Evolutionary conservation across 345 rosid genomes (phyloP), one percentile per base, ranked within the genome.

Genomic region (Gossypium ekmanianum): DNA sequence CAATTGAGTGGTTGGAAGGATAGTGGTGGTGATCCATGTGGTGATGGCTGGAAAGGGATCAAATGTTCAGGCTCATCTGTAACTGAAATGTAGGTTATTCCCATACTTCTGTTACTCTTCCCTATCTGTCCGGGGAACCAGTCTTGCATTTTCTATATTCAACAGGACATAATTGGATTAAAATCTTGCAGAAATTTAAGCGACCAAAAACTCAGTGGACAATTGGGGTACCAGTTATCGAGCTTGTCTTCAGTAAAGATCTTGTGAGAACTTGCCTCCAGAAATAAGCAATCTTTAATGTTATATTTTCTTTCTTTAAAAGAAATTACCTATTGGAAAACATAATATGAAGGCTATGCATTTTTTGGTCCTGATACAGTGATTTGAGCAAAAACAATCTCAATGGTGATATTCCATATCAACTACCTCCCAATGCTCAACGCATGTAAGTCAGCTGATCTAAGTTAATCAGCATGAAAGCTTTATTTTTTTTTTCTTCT

Each of bases 371-470:
- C 81, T 89, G 87, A 88, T 81, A 87, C 86, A 91, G 97, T 83
- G 97, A 93, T 80, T 70, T 93, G 85, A 93, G 99, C 90, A 76
- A 88, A 80, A 93, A 95, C 93, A 91, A 93, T 75, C 88, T 95
- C 77, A 80, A 84, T 55, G 89, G 86, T 73, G 86, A 89, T 74
- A 84, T 91, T 82, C 99, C 99, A 4, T 95, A 93, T 71, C 99
- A 95, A 82, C 93, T 95, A 75, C 99, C 99, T 80, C 94, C 94
- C 22, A 89, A 85, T 70, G 80, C 84, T 64, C 73, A 22, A 76
- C 69, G 86, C 77, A 64, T 95, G 99, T 93, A 85, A 88, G 96
- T 76, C 47, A 61, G 16, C 16, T 48, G 27, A 70, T 16, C 61
- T 27, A 0, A 52, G n/a, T 29, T 52, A 29, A 52, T 52, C 10